Evolutionary conservation across 768 basidiomycete genomes (phyloP), one percentile per base, ranked within the genome.

Genomic region (Leccinum variicolor): DNA sequence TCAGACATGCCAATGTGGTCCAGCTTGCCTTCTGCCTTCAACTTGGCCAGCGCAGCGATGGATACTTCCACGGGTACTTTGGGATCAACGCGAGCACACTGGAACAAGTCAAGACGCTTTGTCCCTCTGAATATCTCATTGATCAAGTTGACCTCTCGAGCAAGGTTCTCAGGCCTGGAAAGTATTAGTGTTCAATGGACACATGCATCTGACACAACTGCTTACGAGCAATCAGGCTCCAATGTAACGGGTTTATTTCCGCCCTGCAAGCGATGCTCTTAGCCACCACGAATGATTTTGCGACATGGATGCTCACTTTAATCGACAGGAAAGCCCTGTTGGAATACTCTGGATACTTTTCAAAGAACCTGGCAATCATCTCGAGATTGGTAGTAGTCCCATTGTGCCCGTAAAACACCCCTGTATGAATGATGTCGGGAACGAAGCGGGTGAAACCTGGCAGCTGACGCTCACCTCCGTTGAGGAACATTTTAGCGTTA

Each of bases 1-100:
- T 87, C 86, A 1, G 80, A 82, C 55, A 88, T 62, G 3, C 84
- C 84, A 55, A 88, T 84, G 64, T 84, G 78, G 62, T 78, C 74
- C 67, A 86, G 49, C 36, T 64, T 64, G 6, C 66, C 65, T 34
- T 70, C 62, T 1, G 13, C 34, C 13, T 57, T 68, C 29, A 87
- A 67, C 8, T 65, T 73, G 9, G 71, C 73, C 26, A 88, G 75
- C 17, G 70, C 75, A 43, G 70, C 63, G 58, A 79, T 75, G 28
- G 69, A 63, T 1, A 82, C 75, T 65, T 87, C 84, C 58, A 86
- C 65, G 0, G 79, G 59, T 10, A 75, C 63, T 3, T 72, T 73
- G 14, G 60, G 61, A 33, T 83, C 82, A n/a, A 81, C 69, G 14
- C 84, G 75, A 7, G 83, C 80, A 26, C 74, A 73, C 65, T 87